Conservation (phyloP, 345 rosid genomes). For the Erodium maritimum region DNA sequence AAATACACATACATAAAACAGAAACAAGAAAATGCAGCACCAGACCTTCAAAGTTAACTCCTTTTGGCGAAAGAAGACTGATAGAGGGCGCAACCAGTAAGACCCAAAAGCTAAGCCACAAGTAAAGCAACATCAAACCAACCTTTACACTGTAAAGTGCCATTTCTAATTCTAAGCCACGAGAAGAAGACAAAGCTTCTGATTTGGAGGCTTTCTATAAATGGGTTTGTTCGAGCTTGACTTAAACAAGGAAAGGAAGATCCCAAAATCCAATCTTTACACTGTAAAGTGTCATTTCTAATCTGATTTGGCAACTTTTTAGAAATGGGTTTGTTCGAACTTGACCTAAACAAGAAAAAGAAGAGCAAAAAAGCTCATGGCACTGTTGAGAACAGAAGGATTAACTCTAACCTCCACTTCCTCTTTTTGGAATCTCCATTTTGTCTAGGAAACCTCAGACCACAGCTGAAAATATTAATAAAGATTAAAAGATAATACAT, state of each 20-base stretch:
- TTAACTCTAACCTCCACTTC: neutral
- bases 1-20: neutral
- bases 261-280: slow-evolving; percentile 8
- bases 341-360: slow-evolving; percentile 13
- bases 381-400: neutral
- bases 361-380: slow-evolving; percentile 4
- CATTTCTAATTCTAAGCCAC: neutral
- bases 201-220: neutral
- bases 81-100: slow-evolving; percentile 29
- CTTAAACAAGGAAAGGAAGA: slow-evolving; percentile 15
- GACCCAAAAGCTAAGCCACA: slow-evolving; percentile 19
- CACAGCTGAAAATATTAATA: neutral
- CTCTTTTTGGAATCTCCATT: neutral
- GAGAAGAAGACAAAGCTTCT: neutral
- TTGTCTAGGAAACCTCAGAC: slow-evolving; percentile 6
- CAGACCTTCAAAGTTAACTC: slow-evolving; percentile 85
- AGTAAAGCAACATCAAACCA: slow-evolving; percentile 19
- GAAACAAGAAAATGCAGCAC: neutral
- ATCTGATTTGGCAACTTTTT: neutral
- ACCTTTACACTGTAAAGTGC: neutral
- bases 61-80: slow-evolving; percentile 85
- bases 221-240: too few relatives aligned
- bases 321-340: too few relatives aligned
- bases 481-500: neutral
- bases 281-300: neutral